Evolutionary conservation across 257 asterid species (phyloP).

Genomic region (Gentiana dahurica): DNA sequence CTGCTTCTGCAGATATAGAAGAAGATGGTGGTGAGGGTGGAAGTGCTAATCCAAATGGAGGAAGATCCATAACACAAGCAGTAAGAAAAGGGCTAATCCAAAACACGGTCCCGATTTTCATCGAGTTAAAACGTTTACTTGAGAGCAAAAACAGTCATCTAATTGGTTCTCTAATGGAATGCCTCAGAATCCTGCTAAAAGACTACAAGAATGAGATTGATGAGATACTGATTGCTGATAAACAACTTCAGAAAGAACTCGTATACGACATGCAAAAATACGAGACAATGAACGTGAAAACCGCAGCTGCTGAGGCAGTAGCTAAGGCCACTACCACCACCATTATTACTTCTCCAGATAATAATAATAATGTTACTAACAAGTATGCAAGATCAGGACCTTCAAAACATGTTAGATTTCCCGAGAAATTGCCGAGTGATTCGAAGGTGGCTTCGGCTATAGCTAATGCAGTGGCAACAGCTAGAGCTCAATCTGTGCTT

Average conservation of each 20-base stretch:
- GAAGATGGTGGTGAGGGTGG: constrained; percentile 37
- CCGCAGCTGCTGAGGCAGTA: constrained; percentile 55
- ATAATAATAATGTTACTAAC: neutral
- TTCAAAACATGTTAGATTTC: constrained; percentile 16
- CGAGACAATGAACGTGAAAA: constrained; percentile 54
- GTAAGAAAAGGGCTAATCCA: constrained; percentile 81
- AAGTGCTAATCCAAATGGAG: constrained; percentile 35
- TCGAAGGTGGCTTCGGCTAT: constrained; percentile 62
- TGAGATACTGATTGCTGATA: constrained; percentile 71
- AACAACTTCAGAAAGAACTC: constrained; percentile 86
- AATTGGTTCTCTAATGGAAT: constrained; percentile 84
- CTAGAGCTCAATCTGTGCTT: constrained; percentile 57
- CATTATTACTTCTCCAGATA: constrained; percentile 23
- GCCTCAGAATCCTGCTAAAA: constrained; percentile 80
- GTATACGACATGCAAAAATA: constrained; percentile 77
- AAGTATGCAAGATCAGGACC: constrained; percentile 15
- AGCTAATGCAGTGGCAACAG: constrained; percentile 66
- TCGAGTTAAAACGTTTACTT: constrained; percentile 72
- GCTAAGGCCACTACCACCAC: constrained; percentile 11
- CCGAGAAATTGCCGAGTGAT: constrained; percentile 15
- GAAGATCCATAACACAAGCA: constrained; percentile 74
- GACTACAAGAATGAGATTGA: constrained; percentile 93
- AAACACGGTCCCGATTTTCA: constrained; percentile 85
- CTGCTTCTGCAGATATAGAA: constrained; percentile 62
- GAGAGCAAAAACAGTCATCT: constrained; percentile 86